Evolutionary conservation across 345 rosid species (phyloP).

Genomic region (Euphorbia lathyris): DNA sequence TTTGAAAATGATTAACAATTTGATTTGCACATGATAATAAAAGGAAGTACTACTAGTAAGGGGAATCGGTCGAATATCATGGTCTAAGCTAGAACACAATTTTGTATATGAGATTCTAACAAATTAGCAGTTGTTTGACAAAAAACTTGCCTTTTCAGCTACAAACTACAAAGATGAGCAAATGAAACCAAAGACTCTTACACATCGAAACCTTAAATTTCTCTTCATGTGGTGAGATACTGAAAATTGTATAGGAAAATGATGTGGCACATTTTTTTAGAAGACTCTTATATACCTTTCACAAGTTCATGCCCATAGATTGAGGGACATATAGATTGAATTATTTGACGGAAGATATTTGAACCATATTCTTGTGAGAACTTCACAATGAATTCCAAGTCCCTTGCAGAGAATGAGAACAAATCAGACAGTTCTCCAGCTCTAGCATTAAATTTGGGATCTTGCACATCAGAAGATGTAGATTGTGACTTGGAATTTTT

Average conservation of each 20-base stretch:
- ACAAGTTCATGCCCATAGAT: constrained; percentile 97
- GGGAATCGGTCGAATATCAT: neutral
- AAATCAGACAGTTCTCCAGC: constrained; percentile 58
- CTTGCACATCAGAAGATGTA: constrained; percentile 50
- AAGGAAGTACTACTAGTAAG: neutral
- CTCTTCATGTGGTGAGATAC: neutral
- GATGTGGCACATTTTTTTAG: neutral
- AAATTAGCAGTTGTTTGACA: constrained; percentile 1
- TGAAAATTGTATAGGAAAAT: neutral
- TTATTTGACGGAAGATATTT: constrained; percentile 69
- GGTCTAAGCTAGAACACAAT: neutral
- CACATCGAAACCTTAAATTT: neutral
- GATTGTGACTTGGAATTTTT: constrained; percentile 77
- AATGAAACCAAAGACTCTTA: neutral
- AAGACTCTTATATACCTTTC: constrained; percentile 53
- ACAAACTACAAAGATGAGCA: neutral
- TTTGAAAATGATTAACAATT: neutral
- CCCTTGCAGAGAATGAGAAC: constrained; percentile 75
- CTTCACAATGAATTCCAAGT: constrained; percentile 91
- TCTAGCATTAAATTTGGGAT: constrained; percentile 41
- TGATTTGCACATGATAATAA: neutral
- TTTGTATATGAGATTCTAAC: neutral
- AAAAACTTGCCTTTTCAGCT: neutral
- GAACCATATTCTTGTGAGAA: constrained; percentile 78
- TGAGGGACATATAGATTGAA: constrained; percentile 92